Percentiles rank a stretch among this genome's conserved stretches.
Evolutionary conservation across 257 asterid species (phyloP).

Genomic region (Prunella vulgaris): DNA sequence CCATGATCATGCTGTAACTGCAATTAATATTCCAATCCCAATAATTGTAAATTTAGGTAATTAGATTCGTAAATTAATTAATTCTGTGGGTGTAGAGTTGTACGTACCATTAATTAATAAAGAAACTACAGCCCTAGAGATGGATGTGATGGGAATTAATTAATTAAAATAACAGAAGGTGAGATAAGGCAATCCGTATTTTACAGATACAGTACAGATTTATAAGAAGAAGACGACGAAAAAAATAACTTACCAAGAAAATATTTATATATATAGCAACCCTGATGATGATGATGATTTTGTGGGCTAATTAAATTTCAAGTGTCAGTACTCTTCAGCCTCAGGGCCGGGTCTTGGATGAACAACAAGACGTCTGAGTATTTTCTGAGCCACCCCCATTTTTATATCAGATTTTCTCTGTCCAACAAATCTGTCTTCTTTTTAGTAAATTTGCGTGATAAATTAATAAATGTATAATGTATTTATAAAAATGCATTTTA

Average conservation of each 20-base stretch:
- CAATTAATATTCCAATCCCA: background rate
- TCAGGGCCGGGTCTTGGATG: constrained; percentile 2
- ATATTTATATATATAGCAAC: background rate
- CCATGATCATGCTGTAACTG: too few relatives aligned
- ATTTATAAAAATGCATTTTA: too few relatives aligned
- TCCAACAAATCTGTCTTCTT: background rate
- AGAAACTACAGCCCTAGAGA: constrained; percentile 12
- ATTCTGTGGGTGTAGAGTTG: too few relatives aligned
- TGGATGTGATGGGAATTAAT: constrained; percentile 19
- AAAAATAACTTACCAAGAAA: background rate
- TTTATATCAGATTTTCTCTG: constrained; percentile 16
- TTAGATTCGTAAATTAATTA: background rate
- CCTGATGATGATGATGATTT: constrained; percentile 1
- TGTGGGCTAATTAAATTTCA: background rate
- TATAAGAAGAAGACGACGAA: constrained; percentile 5
- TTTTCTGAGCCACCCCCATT: constrained; percentile 20
- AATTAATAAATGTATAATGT: too few relatives aligned
- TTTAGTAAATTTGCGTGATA: background rate
- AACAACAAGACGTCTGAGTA: constrained; percentile 13
- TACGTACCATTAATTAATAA: background rate
- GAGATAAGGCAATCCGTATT: constrained; percentile 21
- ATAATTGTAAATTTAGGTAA: background rate
- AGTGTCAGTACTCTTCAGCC: background rate
- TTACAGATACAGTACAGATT: constrained; percentile 3
- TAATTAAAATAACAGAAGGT: constrained; percentile 20